Conservation (phyloP, 2,329 filamentous ascomycete species). For the Colletotrichum limetticola region DNA sequence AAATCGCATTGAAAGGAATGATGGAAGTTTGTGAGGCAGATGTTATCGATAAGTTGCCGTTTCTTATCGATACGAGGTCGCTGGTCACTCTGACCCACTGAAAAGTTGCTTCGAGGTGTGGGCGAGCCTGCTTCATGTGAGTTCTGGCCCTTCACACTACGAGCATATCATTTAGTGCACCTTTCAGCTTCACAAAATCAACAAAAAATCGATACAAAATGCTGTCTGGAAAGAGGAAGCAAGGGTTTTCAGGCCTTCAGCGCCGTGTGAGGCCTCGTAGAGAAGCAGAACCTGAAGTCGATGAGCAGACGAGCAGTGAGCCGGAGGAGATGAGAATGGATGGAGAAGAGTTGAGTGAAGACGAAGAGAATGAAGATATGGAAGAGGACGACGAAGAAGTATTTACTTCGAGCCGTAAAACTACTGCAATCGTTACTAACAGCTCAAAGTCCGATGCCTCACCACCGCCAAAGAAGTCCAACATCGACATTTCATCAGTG, state of each 20-base stretch:
- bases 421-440: constrained; percentile 26
- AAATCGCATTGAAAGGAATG: background rate
- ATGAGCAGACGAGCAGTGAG: constrained; percentile 28
- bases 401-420: background rate
- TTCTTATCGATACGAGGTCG: background rate
- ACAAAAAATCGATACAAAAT: constrained; percentile 1
- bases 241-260: constrained; percentile 41
- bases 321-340: constrained; percentile 18
- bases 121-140: constrained; percentile 17
- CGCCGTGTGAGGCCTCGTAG: constrained; percentile 51
- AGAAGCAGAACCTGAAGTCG: constrained; percentile 45
- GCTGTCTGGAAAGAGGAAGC: constrained; percentile 36
- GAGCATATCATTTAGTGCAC: background rate
- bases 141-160: background rate
- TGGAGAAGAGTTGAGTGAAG: constrained; percentile 17
- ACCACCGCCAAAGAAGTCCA: constrained; percentile 39
- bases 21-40: background rate
- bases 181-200: background rate
- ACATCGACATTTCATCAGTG: constrained; percentile 66
- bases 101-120: constrained; percentile 30
- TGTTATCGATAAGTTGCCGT: constrained; percentile 10
- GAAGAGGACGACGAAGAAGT: constrained; percentile 43
- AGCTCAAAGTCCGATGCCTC: constrained; percentile 42
- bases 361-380: constrained; percentile 44
- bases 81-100: constrained; percentile 28